Base-by-base conservation (phyloP, 2,329 filamentous ascomycete genomes). In the Ophiostoma ulmi region DNA sequence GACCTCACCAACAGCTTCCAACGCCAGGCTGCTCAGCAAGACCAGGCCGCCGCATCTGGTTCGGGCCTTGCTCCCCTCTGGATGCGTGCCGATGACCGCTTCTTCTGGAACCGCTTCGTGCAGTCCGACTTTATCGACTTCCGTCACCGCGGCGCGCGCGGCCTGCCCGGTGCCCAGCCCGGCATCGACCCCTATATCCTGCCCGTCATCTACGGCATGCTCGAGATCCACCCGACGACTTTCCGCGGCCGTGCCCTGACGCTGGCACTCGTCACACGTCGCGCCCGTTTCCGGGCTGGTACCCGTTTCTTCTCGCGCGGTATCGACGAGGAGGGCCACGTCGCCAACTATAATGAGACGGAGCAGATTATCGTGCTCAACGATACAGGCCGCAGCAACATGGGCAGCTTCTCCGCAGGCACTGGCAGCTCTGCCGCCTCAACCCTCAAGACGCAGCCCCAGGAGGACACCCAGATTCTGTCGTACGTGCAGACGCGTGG, bases 281-380 rank as follows among this genome's bases (percentile, higher is more conserved):
- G 95, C 75, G 97, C 94, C 31, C 87, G 96, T 75, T 90, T 95
- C 80, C 88, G 94, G 73, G 94, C 90, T 48, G 95, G 95, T 64
- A 98, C 95, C 20, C 86, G 96, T 78, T 98, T 97, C 81, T 95
- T 99, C 78, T 96, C 95, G 1, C 89, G 95, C 74, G 95, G 95
- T 69, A 88, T 98, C 66, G 94, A 99, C 77, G 94, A 97, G 74
- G 85, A 95, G 73, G 95, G 95, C 35, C 89, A 98, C 78, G 95
- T 95, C n/a, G 93, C 95, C 74, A 99, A 99, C 79, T 99, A 94
- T 85, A 99, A 99, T 78, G 95, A 99, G 83, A 98, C 95, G 0
- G 95, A 99, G 78, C 95, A 99, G 78, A 85, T 95, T 44, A 85
- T 97, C 72, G 88, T 99, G 52, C 81, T 98, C 75, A 98, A 98